Percentiles rank a stretch among this genome's conserved stretches.
Conservation (phyloP, 2,329 filamentous ascomycete species). For the Akanthomyces dipterigenus region DNA sequence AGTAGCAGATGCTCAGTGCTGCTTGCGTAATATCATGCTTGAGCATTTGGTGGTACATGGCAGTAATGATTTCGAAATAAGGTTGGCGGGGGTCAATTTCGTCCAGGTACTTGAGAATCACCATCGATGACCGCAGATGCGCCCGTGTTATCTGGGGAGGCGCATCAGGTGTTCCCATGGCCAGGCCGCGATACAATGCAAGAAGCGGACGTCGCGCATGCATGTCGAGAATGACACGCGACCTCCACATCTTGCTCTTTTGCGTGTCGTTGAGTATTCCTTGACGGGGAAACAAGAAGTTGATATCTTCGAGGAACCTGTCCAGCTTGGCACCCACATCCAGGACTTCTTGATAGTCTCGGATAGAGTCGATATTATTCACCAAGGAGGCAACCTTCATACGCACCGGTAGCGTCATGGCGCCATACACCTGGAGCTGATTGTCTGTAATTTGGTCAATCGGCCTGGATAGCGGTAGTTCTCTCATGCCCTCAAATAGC, state of each 20-base stretch:
- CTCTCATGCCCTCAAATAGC: conserved; percentile 39
- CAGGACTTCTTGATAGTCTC: conserved; percentile 47
- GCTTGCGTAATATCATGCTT: conserved; percentile 50
- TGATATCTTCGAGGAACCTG: conserved; percentile 47
- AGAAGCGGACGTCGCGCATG: conserved; percentile 46
- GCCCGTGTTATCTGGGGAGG: conserved; percentile 45
- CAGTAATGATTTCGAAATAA: conserved; percentile 40
- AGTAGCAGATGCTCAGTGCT: conserved; percentile 49
- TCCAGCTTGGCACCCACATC: conserved; percentile 49
- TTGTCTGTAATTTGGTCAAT: conserved; percentile 47
- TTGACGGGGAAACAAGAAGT: conserved; percentile 43
- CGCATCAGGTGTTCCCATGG: conserved; percentile 42
- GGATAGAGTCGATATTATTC: conserved; percentile 43
- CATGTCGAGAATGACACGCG: conserved; percentile 45
- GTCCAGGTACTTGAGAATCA: conserved; percentile 48
- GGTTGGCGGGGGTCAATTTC: conserved; percentile 43
- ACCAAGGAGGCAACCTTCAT: conserved; percentile 45
- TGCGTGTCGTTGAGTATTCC: conserved; percentile 35
- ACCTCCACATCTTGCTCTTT: conserved; percentile 45
- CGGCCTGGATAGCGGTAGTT: conserved; percentile 41
- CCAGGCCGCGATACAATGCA: conserved; percentile 48
- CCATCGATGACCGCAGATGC: conserved; percentile 49
- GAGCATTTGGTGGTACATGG: conserved; percentile 47
- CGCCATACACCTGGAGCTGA: conserved; percentile 48
- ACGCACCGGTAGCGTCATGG: conserved; percentile 41